Percentiles rank a stretch among this genome's conserved stretches.
Evolutionary conservation across 2,329 filamentous ascomycete species (phyloP).

Genomic region (Myriosclerotinia duriaeana): DNA sequence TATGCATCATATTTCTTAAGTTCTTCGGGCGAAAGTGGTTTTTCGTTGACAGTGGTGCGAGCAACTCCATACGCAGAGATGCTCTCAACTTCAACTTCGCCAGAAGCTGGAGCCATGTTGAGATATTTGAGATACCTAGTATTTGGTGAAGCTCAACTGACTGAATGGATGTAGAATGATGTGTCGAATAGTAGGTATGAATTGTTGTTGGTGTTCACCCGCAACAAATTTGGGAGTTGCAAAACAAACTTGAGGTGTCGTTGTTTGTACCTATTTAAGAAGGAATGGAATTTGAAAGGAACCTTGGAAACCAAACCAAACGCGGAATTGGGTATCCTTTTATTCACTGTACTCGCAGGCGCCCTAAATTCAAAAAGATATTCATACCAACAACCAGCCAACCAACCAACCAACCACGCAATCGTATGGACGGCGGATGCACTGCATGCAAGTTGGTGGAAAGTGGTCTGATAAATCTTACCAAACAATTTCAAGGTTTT

Average conservation of each 20-base stretch:
- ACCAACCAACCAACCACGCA: background rate
- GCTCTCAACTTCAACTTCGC: conserved; percentile 48
- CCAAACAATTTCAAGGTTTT: background rate
- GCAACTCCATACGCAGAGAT: conserved; percentile 65
- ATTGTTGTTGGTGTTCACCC: background rate
- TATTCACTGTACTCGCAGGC: background rate
- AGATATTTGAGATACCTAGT: background rate
- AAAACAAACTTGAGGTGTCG: background rate
- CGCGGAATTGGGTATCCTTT: background rate
- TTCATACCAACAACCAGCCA: conserved; percentile 11
- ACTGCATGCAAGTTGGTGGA: background rate
- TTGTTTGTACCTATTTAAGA: conserved; percentile 1
- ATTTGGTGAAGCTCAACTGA: background rate
- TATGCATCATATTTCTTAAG: conserved; percentile 68
- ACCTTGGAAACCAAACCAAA: background rate
- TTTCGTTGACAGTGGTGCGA: conserved; percentile 61
- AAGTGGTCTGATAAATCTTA: conserved; percentile 15
- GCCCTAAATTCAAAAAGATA: background rate
- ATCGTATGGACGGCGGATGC: background rate
- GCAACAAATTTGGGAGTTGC: background rate
- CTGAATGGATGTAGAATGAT: background rate
- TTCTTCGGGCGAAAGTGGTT: conserved; percentile 64
- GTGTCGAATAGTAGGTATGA: background rate
- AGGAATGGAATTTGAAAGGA: background rate
- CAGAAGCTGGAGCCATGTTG: conserved; percentile 34